Base-by-base conservation (phyloP, 208 protist genomes). In the Hexamita inflata region DNA sequence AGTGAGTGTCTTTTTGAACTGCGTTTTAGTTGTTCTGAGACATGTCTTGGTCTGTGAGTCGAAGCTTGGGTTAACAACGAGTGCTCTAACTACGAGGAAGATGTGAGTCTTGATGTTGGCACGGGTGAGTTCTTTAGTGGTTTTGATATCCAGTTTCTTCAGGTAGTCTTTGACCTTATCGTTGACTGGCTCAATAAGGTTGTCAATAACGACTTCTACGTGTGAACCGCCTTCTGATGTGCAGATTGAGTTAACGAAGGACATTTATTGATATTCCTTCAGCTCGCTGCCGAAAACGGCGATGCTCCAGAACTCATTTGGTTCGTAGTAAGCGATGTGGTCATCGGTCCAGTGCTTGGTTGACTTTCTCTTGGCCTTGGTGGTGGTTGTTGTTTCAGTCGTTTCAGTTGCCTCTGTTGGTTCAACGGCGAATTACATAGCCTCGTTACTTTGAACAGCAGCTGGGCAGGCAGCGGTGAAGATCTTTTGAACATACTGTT, bases 11-110 rank as follows among this genome's bases (percentile, higher is more conserved):
- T 59, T 28, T 59, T 59, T 59, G 24, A 19, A 59, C 24, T 59
- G 19, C 57, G 19, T 59, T 19, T 29, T 28, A 28, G 57, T 19
- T 19, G 19, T 28, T 59, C 28, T 59, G 57, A 59, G 28, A 59
- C 57, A 94, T 80, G 98, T 94, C 88, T 99, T 99, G 29, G 94
- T 99, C 88, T 99, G 96, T 30, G 92, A 96, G 80, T 99, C 95
- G 82, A 99, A 99, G 13, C 92, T 82, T 1, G 97, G 97, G 82
- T 99, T 99, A 41, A 95, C 94, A 78, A 99, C 96, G 34, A 99
- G 88, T 73, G 86, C 92, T 79, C 97, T 98, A 60, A 99, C 85
- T 82, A 99, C 99, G 34, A 99, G 79, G 78, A 88, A 98, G n/a
- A 99, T 74, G 82, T 98, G 91, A 34, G 89, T 89, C 49, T 95